Evolutionary conservation across 495 filamentous ascomycete genomes (phyloP).

Genomic region (Podospora pseudocomata): DNA sequence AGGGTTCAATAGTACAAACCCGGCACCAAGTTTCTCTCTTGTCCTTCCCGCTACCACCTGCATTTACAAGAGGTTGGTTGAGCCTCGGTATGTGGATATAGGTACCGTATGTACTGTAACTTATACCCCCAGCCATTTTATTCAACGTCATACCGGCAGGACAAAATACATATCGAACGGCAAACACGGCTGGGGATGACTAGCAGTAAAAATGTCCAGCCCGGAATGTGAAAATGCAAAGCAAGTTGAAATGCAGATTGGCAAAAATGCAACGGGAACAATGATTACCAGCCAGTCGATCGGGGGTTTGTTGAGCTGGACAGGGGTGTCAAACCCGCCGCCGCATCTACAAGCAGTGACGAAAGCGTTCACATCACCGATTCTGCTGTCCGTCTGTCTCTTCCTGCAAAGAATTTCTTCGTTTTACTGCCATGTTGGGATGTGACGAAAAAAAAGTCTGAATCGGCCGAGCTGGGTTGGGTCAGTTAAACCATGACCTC

Average conservation of each 20-base stretch:
- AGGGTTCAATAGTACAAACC: not conserved
- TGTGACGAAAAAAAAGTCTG: too few relatives aligned
- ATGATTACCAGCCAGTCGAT: conserved; percentile 23
- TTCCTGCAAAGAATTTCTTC: too few relatives aligned
- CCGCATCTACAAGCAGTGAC: conserved; percentile 19
- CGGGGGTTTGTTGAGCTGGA: conserved; percentile 37
- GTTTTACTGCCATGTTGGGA: too few relatives aligned
- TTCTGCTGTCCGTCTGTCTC: too few relatives aligned
- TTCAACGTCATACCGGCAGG: not conserved
- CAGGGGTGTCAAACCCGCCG: conserved; percentile 18
- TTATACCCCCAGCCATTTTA: not conserved
- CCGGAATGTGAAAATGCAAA: too few relatives aligned
- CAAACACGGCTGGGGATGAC: not conserved
- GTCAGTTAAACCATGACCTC: not conserved
- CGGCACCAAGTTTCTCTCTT: not conserved
- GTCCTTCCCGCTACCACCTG: not conserved
- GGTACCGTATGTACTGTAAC: not conserved
- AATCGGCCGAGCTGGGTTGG: too few relatives aligned
- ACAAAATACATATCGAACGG: not conserved
- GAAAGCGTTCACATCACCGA: not conserved
- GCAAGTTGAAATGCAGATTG: conserved; percentile 10
- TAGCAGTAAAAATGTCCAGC: not conserved
- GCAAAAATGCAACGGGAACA: conserved; percentile 21
- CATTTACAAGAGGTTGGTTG: not conserved
- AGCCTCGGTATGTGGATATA: conserved; percentile 3